These are phyloP conservation scores for Fusarium papillatum DNA, from an alignment of 2,329 filamentous ascomycete genomes.

Conservation along the genomic window DNA sequence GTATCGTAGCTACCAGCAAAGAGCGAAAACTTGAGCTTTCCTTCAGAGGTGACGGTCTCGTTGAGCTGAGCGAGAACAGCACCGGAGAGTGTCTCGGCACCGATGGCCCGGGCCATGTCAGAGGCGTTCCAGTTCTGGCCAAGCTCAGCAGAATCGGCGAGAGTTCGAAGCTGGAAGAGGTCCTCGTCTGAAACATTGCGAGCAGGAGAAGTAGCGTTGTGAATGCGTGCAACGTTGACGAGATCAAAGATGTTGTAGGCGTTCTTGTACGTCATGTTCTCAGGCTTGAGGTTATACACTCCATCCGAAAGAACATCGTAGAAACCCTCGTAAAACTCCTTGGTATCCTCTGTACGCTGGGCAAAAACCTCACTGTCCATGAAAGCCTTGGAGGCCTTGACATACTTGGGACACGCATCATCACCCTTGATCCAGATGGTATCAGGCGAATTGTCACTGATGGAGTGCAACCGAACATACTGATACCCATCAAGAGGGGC, in stretches of 20 bases:
- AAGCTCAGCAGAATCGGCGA: slow-evolving; percentile 50
- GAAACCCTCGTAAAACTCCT: slow-evolving; percentile 47
- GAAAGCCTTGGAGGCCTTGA: slow-evolving; percentile 43
- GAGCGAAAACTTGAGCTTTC: slow-evolving; percentile 51
- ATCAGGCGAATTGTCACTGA: slow-evolving; percentile 48
- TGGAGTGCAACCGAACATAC: slow-evolving; percentile 49
- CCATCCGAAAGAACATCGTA: slow-evolving; percentile 45
- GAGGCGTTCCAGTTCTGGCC: slow-evolving; percentile 48
- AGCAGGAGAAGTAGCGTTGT: slow-evolving; percentile 46
- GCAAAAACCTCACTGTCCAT: slow-evolving; percentile 44
- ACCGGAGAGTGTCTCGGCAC: slow-evolving; percentile 48
- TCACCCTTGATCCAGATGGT: slow-evolving; percentile 55
- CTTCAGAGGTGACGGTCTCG: slow-evolving; percentile 45
- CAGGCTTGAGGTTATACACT: slow-evolving; percentile 48
- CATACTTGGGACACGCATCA: slow-evolving; percentile 48
- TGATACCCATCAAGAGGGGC: slow-evolving; percentile 51
- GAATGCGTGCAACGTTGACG: slow-evolving; percentile 51
- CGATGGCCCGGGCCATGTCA: slow-evolving; percentile 46
- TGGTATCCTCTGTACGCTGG: slow-evolving; percentile 43
- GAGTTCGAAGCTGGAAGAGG: slow-evolving; percentile 48
- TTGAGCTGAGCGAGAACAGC: slow-evolving; percentile 49
- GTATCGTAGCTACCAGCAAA: slow-evolving; percentile 52
- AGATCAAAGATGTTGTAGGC: slow-evolving; percentile 54
- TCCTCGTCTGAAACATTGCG: slow-evolving; percentile 49
- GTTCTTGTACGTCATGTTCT: slow-evolving; percentile 51